Conservation (phyloP, 768 basidiomycete species). For the Suillus weaverae region DNA sequence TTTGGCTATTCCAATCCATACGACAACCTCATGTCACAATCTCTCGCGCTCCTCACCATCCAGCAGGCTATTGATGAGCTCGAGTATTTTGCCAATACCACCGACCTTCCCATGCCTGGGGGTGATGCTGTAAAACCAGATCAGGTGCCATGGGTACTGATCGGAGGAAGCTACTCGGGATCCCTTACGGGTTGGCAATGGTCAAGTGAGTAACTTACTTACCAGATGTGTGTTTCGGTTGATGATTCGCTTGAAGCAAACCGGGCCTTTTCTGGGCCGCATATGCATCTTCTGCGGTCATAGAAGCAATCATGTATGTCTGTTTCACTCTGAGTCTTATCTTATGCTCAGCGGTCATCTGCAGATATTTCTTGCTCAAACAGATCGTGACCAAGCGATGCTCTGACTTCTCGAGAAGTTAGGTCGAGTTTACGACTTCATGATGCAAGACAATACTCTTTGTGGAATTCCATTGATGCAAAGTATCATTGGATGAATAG, state of each 20-base stretch:
- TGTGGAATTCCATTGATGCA: too few relatives aligned
- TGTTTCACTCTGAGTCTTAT: too few relatives aligned
- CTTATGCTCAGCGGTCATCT: too few relatives aligned
- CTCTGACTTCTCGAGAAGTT: too few relatives aligned
- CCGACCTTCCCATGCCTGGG: constrained; percentile 63
- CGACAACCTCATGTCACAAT: constrained; percentile 56
- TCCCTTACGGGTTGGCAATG: constrained; percentile 65
- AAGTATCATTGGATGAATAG: too few relatives aligned
- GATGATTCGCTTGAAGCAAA: constrained; percentile 23
- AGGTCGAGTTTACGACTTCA: too few relatives aligned
- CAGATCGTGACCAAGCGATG: too few relatives aligned
- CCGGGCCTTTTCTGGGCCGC: constrained; percentile 42
- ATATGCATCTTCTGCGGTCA: constrained; percentile 48
- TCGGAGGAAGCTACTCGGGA: constrained; percentile 46
- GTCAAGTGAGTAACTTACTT: constrained; percentile 50
- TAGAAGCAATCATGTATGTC: constrained; percentile 44
- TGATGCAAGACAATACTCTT: too few relatives aligned
- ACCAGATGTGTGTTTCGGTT: not conserved
- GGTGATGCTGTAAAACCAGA: constrained; percentile 60
- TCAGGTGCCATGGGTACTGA: constrained; percentile 41
- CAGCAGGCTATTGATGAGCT: constrained; percentile 76
- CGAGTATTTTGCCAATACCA: constrained; percentile 67
- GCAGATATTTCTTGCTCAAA: too few relatives aligned
- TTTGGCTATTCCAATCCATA: constrained; percentile 73
- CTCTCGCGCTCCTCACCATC: constrained; percentile 60